Base-by-base conservation (phyloP, 164 flowering plant genomes). In the Platanus orientalis region DNA sequence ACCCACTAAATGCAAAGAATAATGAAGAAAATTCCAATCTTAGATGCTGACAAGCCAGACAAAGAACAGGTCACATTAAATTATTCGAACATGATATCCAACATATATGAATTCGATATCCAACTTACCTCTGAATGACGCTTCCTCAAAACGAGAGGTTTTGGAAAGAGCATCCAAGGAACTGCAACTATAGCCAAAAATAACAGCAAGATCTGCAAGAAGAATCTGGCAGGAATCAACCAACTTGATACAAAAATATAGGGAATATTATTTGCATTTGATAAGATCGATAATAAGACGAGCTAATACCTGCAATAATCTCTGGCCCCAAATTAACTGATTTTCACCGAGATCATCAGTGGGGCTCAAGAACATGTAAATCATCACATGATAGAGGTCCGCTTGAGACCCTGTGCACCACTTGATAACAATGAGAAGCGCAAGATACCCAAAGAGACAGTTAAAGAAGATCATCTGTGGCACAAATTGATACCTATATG, bases 81-180 rank as follows among this genome's bases (percentile, higher is more conserved):
- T 32, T 24, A 4, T 51, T 39, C 14, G 7, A 30, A 23, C 16
- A 53, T 39, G 21, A 47, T 19, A 25, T 25, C 34, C 57, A 24
- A 65, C 26, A 25, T 49, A 49, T 36, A 66, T 19, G 26, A 69
- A 64, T 23, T 25, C 9, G 32, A 54, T 26, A 55, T 47, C 62
- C 39, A 34, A 2, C 30, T 3, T 80, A 87, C 95, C 97, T 92
- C 96, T 4, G 73, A 60, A 62, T 89, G 84, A 62, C 63, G 84
- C 73, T 77, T 87, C 72, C 75, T 89, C 80, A 89, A 80, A 68
- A 89, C 87, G 67, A 92, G 84, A 63, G 97, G 96, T 71, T 92
- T 92, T 27, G 97, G 97, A 66, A 92, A 87, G 58, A 92, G 94
- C 97, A 92, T 92, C 97, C 97, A 92, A 57, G 97, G 97, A 75